Base-by-base conservation (phyloP, 345 rosid genomes). In the Rhizophora mangle region DNA sequence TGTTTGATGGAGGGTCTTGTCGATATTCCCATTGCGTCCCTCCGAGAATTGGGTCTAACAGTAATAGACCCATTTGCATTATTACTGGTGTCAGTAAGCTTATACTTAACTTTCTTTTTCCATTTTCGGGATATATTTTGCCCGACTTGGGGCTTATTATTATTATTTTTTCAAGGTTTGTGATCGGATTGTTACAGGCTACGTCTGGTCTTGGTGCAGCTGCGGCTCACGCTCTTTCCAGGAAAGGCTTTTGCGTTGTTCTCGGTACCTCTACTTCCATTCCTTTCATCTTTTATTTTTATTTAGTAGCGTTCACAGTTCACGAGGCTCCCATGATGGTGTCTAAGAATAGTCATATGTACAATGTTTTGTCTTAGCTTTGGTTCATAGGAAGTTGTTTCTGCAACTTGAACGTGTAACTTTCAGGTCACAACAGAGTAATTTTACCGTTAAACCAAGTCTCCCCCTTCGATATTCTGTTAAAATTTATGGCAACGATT, bases 131-230 rank as follows among this genome's bases (percentile, higher is more conserved):
- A 54, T 8, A 21, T n/a, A n/a, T 8, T 8, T 9, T 5, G 30
- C 30, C 11, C 6, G 4, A 3, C 13, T 24, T 24, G 8, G 30
- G 27, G 4, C 15, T 56, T 1, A 24, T 24, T 24, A 24, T 24
- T 24, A 24, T 24, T 24, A 24, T 24, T 20, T 34, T 47, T 49
- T 64, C 46, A 37, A 16, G 22, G 49, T 29, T 32, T 54, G 13
- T 75, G 34, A 30, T 13, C 36, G 63, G 51, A 9, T 76, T 73
- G 70, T 56, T 74, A 63, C 71, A 91, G 98, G 93, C 95, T 74
- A 85, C 95, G 55, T 94, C 97, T 22, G 98, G 98, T 29, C 60
- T 91, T 36, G 98, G 98, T 26, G 87, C 83, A 15, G 93, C 93
- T 2, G 83, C 93, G 19, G 96, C 97, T 11, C 71, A 63, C 77